Conservation (phyloP, 768 basidiomycete species). For the Collybiopsis luxurians region DNA sequence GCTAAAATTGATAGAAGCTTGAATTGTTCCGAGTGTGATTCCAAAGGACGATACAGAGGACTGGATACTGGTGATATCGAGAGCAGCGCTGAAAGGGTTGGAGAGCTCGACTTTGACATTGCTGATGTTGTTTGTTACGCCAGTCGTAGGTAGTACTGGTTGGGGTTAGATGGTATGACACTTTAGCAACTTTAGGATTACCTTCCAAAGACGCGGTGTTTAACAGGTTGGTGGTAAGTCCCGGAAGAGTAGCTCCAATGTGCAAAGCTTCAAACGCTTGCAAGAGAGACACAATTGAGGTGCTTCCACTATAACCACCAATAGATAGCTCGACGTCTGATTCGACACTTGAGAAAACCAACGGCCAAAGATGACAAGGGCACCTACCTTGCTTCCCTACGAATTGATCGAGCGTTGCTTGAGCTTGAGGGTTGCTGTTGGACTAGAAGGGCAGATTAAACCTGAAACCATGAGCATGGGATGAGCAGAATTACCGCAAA, state of each 20-base stretch:
- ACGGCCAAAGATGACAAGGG: neutral
- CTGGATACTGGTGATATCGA: slow-evolving; percentile 55
- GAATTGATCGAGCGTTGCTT: slow-evolving; percentile 65
- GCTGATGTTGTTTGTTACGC: slow-evolving; percentile 56
- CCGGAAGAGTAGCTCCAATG: slow-evolving; percentile 57
- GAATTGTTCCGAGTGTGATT: slow-evolving; percentile 60
- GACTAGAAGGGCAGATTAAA: slow-evolving; percentile 35
- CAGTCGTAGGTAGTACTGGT: slow-evolving; percentile 67
- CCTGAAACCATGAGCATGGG: neutral
- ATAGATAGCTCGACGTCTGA: slow-evolving; percentile 58
- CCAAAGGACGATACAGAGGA: slow-evolving; percentile 64
- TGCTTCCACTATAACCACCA: slow-evolving; percentile 57
- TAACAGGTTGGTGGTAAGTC: slow-evolving; percentile 54
- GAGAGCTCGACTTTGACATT: slow-evolving; percentile 59
- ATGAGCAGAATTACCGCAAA: slow-evolving; percentile 40
- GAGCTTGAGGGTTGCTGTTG: slow-evolving; percentile 56
- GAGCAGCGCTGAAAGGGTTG: slow-evolving; percentile 65
- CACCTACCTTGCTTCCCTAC: slow-evolving; percentile 53
- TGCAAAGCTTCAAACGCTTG: slow-evolving; percentile 61
- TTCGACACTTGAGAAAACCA: neutral
- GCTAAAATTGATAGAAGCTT: slow-evolving; percentile 47
- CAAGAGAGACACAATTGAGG: slow-evolving; percentile 52
- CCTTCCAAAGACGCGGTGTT: slow-evolving; percentile 53
- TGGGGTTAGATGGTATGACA: too few species aligned
- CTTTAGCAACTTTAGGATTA: slow-evolving; percentile 22